Conservation (phyloP, 257 asterid genomes). For the Penstemon barbatus region DNA sequence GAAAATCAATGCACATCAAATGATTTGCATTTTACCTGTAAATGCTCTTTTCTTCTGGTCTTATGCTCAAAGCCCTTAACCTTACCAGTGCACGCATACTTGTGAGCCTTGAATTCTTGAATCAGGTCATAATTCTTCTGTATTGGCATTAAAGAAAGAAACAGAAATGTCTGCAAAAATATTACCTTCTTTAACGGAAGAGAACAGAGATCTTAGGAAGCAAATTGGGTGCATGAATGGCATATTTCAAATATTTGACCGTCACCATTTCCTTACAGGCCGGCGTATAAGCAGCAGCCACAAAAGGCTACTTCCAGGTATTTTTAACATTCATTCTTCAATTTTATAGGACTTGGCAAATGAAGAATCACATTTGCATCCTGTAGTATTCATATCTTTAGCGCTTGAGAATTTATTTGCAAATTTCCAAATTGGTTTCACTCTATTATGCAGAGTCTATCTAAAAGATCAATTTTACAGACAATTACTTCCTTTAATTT, state of each 20-base stretch:
- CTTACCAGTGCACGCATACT: too few species aligned
- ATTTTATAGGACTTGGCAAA: neutral
- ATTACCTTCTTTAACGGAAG: constrained; percentile 48
- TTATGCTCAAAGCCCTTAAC: too few species aligned
- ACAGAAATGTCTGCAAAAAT: constrained; percentile 54
- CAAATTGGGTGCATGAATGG: constrained; percentile 97
- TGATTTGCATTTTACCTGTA: too few species aligned
- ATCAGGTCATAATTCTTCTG: constrained; percentile 1
- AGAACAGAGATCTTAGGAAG: constrained; percentile 59
- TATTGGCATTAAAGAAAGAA: constrained; percentile 25
- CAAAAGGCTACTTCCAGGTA: constrained; percentile 73
- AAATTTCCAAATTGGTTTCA: too few species aligned
- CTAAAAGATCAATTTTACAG: too few species aligned
- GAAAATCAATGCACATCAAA: too few species aligned
- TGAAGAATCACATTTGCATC: too few species aligned
- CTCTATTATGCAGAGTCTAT: too few species aligned
- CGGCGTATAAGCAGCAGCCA: constrained; percentile 45
- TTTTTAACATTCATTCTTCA: neutral
- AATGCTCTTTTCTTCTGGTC: too few species aligned
- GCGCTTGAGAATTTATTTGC: too few species aligned
- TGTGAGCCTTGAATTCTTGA: too few species aligned
- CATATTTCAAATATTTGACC: constrained; percentile 78
- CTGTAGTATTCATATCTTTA: too few species aligned
- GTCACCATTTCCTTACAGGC: constrained; percentile 66
- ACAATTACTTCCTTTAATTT: neutral